Evolutionary conservation across 1,284 basidiomycete genomes (phyloP).

Genomic region (Apiotrichum gracile): DNA sequence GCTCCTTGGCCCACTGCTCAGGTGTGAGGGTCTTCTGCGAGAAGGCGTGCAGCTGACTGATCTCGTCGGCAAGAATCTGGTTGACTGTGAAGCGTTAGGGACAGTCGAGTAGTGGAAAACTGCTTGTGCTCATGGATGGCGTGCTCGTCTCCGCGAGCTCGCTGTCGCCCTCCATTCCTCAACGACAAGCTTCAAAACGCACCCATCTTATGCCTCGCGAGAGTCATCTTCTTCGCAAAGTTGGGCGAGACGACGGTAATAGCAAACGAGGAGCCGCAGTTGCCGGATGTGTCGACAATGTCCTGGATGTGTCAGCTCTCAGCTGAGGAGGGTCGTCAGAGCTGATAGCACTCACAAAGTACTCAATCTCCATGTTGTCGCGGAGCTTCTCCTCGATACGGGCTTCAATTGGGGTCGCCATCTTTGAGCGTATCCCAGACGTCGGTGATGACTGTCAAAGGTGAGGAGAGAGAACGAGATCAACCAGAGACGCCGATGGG

Average conservation of each 20-base stretch:
- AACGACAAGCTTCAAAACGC: not conserved
- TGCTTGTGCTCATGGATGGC: not conserved
- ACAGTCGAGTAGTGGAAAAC: not conserved
- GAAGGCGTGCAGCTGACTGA: conserved; percentile 43
- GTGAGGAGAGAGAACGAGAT: not conserved
- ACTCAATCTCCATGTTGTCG: conserved; percentile 7
- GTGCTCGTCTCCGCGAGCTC: not conserved
- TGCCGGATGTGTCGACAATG: conserved; percentile 38
- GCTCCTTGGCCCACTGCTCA: conserved; percentile 43
- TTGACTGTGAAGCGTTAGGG: conserved; percentile 30
- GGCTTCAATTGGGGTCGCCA: conserved; percentile 6
- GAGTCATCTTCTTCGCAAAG: conserved; percentile 44
- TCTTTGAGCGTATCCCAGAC: no score
- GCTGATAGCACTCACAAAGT: conserved; percentile 8
- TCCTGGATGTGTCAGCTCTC: conserved; percentile 12
- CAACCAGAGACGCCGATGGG: not conserved
- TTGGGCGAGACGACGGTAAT: conserved; percentile 43
- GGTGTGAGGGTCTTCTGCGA: conserved; percentile 46
- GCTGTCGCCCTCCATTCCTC: no score
- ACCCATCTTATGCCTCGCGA: conserved; percentile 46
- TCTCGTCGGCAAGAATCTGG: conserved; percentile 42
- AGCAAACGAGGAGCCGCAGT: conserved; percentile 46
- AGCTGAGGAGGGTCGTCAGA: not conserved
- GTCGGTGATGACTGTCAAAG: not conserved
- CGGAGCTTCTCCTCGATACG: conserved; percentile 19